Conservation (phyloP, 345 rosid genomes). For the Pistacia integerrima region DNA sequence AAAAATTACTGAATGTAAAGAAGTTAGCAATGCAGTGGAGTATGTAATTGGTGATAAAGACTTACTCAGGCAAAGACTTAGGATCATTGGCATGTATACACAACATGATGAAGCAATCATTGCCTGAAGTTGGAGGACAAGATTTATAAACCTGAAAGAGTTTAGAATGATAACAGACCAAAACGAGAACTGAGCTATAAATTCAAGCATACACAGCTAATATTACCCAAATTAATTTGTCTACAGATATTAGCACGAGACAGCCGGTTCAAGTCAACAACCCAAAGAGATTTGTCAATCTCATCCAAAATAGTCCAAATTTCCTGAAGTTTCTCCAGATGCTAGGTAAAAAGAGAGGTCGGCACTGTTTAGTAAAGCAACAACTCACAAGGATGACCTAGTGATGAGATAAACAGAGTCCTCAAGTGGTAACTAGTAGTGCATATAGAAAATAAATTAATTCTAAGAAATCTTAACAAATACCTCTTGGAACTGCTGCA, state of each 20-base stretch:
- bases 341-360: conserved; percentile 35
- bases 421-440: conserved; percentile 1
- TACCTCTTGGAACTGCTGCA: conserved; percentile 65
- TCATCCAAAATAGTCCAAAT: conserved; percentile 81
- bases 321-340: conserved; percentile 66
- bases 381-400: conserved; percentile 4
- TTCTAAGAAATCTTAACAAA: background rate
- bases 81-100: conserved; percentile 54
- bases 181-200: background rate
- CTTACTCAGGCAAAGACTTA: conserved; percentile 73
- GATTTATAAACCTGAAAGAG: conserved; percentile 3
- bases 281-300: conserved; percentile 64
- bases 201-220: background rate
- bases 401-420: conserved; percentile 3
- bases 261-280: conserved; percentile 47
- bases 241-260: conserved; percentile 49
- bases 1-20: conserved; percentile 18
- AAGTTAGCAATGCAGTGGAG: conserved; percentile 3
- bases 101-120: conserved; percentile 53
- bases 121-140: conserved; percentile 42
- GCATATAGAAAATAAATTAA: background rate
- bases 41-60: conserved; percentile 20
- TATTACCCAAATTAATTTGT: conserved; percentile 53
- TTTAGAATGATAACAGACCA: background rate
- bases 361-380: conserved; percentile 2